A percentile compares a stretch with the other conserved stretches of the same genome.
phyloP scores from a whole-genome alignment of 202 grass and related monocot species.

The Eragrostis tef region DNA sequence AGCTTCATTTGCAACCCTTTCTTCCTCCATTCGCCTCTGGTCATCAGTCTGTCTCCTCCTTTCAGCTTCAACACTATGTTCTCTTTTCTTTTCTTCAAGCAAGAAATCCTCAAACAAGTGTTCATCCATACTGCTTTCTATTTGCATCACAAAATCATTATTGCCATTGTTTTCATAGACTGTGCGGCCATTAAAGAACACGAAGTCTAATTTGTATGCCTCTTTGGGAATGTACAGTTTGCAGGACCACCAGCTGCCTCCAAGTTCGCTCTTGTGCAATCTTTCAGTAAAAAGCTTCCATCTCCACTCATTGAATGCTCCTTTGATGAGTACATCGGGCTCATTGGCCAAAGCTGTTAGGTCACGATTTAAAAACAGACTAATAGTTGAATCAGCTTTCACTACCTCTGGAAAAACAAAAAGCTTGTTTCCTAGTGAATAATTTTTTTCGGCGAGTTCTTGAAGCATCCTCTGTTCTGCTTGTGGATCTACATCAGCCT shows the following conservation, averaged over 20 bases:
- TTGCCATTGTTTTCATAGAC: conserved; percentile 83
- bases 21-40: conserved; percentile 55
- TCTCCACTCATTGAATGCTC: conserved; percentile 87
- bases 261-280: conserved; percentile 68
- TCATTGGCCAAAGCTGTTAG: conserved; percentile 67
- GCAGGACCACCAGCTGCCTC: conserved; percentile 81
- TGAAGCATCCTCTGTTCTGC: conserved; percentile 47
- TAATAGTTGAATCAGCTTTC: conserved; percentile 58
- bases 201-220: conserved; percentile 87
- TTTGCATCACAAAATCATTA: conserved; percentile 68
- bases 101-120: conserved; percentile 75
- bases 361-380: conserved; percentile 69
- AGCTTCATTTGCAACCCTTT: conserved; percentile 59
- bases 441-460: conserved; percentile 62
- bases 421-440: conserved; percentile 55
- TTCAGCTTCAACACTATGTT: conserved; percentile 77
- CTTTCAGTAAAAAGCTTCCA: conserved; percentile 81
- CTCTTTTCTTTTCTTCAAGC: conserved; percentile 64
- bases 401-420: conserved; percentile 68
- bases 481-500: conserved; percentile 55
- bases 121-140: conserved; percentile 79
- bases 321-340: conserved; percentile 76
- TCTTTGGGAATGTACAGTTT: conserved; percentile 80
- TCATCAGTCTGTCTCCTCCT: conserved; percentile 64
- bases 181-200: conserved; percentile 70